These are phyloP conservation scores for Plasmodium blacklocki DNA, from an alignment of 169 alveolate genomes.

Conservation along the genomic window DNA sequence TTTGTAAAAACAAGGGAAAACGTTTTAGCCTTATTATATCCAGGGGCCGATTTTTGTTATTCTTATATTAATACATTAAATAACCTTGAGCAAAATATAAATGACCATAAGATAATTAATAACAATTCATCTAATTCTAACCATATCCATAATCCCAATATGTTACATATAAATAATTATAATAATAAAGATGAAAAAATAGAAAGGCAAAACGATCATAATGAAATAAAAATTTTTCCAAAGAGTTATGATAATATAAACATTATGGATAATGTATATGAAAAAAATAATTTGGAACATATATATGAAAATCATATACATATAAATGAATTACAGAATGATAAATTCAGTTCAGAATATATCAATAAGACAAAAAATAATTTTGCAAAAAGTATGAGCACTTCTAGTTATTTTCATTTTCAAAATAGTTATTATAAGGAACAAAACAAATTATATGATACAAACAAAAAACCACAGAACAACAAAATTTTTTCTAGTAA, in stretches of 20 bases:
- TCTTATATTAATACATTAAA: slow-evolving; percentile 52
- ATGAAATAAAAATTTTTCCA: neutral
- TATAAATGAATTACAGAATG: neutral
- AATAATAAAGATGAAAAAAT: neutral
- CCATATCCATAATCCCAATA: no score
- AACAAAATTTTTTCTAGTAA: no score
- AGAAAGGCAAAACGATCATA: neutral
- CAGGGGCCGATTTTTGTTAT: slow-evolving; percentile 66
- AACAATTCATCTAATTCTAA: neutral
- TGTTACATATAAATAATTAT: no score
- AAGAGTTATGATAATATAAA: neutral
- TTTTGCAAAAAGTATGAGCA: neutral
- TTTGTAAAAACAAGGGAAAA: slow-evolving; percentile 12
- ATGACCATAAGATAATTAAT: neutral
- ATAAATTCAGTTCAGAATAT: neutral
- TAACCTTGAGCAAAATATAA: neutral
- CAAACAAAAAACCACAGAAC: neutral
- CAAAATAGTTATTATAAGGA: neutral
- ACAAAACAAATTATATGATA: slow-evolving; percentile 12
- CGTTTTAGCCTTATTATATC: slow-evolving; percentile 45
- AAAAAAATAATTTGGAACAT: neutral
- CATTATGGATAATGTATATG: neutral
- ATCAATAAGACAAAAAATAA: neutral
- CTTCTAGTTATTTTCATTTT: neutral
- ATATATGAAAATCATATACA: neutral